Conservation (phyloP, 2,329 filamentous ascomycete species). For the Cadophora gregata region DNA sequence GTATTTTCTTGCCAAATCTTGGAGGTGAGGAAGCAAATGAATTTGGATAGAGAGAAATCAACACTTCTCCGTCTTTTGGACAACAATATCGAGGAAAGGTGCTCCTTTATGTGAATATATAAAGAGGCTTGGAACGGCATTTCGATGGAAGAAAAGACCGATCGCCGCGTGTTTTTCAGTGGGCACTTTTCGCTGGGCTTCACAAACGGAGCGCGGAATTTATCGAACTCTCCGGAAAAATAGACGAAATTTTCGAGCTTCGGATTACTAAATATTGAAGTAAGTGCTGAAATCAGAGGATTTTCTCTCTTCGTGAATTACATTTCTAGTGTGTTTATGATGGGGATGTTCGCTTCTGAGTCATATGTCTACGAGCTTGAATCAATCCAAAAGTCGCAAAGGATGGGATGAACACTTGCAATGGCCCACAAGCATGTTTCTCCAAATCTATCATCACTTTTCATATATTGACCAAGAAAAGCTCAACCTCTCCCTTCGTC, state of each 20-base stretch:
- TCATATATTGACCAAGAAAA: constrained; percentile 21
- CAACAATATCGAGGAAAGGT: background rate
- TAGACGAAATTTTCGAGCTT: background rate
- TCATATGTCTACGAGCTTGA: constrained; percentile 4
- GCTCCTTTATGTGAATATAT: background rate
- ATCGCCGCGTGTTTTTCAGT: background rate
- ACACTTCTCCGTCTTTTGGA: background rate
- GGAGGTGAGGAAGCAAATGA: background rate
- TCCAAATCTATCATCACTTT: constrained; percentile 25
- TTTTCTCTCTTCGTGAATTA: too few species aligned
- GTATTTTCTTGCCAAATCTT: background rate
- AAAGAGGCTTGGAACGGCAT: background rate
- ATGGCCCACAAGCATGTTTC: constrained; percentile 27
- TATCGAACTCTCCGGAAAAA: background rate
- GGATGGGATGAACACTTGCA: constrained; percentile 25
- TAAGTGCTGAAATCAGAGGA: too few species aligned
- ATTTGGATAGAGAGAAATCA: background rate
- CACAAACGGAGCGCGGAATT: background rate
- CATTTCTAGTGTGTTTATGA: too few species aligned
- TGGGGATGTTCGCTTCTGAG: background rate
- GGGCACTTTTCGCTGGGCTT: background rate
- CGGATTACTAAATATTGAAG: too few species aligned
- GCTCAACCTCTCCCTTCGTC: constrained; percentile 29
- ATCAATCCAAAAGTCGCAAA: background rate
- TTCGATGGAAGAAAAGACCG: background rate